These are phyloP conservation scores for Filobasidium uniguttulatum DNA, from an alignment of 1,284 basidiomycete genomes.

Conservation along the genomic window DNA sequence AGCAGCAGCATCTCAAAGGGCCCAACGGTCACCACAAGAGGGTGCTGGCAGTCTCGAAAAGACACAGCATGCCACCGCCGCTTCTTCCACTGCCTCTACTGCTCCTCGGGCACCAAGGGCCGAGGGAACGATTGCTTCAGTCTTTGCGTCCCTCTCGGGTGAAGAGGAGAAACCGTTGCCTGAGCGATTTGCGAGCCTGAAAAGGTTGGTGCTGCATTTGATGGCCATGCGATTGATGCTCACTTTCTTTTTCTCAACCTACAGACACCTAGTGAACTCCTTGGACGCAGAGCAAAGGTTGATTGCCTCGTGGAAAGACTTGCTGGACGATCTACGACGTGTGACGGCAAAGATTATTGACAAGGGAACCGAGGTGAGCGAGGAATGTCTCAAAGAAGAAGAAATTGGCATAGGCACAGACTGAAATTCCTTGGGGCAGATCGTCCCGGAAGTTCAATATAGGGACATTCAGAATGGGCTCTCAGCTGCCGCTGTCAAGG, in stretches of 20 bases:
- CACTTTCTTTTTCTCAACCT: not conserved
- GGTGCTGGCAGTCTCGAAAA: no score
- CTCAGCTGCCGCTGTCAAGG: slow-evolving; percentile 36
- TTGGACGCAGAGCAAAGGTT: not conserved
- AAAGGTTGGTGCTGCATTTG: slow-evolving; percentile 42
- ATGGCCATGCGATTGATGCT: not conserved
- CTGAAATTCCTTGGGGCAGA: slow-evolving; percentile 40
- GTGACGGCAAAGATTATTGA: slow-evolving; percentile 41
- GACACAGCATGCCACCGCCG: no score
- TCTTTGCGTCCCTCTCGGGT: slow-evolving; percentile 47
- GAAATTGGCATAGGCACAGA: not conserved
- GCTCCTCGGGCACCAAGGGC: slow-evolving; percentile 2
- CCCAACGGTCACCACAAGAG: no score
- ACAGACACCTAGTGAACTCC: slow-evolving; percentile 2
- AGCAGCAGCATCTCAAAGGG: no score
- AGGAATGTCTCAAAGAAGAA: not conserved
- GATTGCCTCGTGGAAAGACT: slow-evolving; percentile 41
- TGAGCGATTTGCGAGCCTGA: slow-evolving; percentile 47
- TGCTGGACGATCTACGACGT: slow-evolving; percentile 43
- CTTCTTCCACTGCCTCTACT: no score
- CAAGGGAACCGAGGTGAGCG: slow-evolving; percentile 33
- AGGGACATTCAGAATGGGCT: slow-evolving; percentile 40
- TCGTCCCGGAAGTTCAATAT: slow-evolving; percentile 47
- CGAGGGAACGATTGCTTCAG: slow-evolving; percentile 40
- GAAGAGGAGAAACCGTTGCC: slow-evolving; percentile 42